Percentiles rank a stretch among this genome's conserved stretches.
Evolutionary conservation across 83 land plant species (phyloP).

Genomic region (Isoetes engelmannii): DNA sequence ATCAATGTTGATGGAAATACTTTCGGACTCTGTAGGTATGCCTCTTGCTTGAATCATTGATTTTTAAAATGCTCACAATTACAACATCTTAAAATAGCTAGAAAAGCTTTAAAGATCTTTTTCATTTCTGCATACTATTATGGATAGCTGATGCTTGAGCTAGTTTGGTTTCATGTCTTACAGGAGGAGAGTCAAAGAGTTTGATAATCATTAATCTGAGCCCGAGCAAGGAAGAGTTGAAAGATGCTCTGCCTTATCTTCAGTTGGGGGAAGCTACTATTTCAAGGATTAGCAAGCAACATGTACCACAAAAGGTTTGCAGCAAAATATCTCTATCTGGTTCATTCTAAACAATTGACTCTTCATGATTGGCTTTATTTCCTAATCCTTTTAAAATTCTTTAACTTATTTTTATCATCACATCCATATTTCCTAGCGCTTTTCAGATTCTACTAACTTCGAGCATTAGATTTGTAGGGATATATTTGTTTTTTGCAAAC

Average conservation of each 20-base stretch:
- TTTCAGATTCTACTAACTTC: too few species aligned
- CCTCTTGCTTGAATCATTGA: not conserved
- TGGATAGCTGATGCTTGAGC: not conserved
- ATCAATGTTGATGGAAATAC: slow-evolving; percentile 74
- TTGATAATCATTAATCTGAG: slow-evolving; percentile 68
- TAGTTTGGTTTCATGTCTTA: not conserved
- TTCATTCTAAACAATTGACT: not conserved
- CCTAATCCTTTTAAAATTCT: slow-evolving; percentile 37
- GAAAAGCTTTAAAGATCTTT: not conserved
- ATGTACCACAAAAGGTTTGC: too few species aligned
- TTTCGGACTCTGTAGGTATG: slow-evolving; percentile 83
- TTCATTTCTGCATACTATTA: too few species aligned
- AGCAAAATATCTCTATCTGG: not conserved
- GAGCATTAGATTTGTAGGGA: too few species aligned
- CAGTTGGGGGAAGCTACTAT: too few species aligned
- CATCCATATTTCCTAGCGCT: too few species aligned
- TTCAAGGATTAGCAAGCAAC: too few species aligned
- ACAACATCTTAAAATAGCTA: not conserved
- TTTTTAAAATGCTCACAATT: not conserved
- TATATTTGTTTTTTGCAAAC: too few species aligned
- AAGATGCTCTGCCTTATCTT: slow-evolving; percentile 70
- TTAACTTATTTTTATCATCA: too few species aligned
- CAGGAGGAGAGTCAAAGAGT: slow-evolving; percentile 82
- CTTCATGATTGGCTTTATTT: slow-evolving; percentile 27
- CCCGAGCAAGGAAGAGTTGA: slow-evolving; percentile 56